A percentile compares a stretch with the other conserved stretches of the same genome.
Conservation (phyloP, 2,329 filamentous ascomycete genomes). For the Reticulascus tulasneorum region DNA sequence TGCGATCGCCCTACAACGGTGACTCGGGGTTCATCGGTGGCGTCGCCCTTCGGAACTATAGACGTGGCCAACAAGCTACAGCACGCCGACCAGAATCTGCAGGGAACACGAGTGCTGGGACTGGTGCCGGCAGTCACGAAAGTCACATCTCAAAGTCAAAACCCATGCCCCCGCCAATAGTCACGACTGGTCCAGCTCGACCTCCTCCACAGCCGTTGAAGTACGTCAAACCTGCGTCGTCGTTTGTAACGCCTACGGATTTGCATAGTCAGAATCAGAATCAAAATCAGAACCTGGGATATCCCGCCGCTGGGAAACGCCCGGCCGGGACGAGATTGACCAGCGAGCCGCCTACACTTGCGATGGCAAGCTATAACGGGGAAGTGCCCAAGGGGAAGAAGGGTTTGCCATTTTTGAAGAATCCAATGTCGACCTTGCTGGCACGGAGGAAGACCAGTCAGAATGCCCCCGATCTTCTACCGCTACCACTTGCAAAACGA, state of each 20-base stretch:
- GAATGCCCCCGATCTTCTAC: slow-evolving; percentile 37
- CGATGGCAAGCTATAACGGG: slow-evolving; percentile 23
- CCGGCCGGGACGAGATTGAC: slow-evolving; percentile 36
- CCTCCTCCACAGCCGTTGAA: slow-evolving; percentile 22
- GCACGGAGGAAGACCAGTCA: slow-evolving; percentile 54
- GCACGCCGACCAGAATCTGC: too few relatives aligned
- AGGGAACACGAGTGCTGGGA: too few relatives aligned
- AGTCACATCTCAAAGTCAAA: slow-evolving; percentile 23
- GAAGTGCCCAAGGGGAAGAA: slow-evolving; percentile 48
- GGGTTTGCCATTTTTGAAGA: slow-evolving; percentile 54
- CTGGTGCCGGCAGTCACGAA: slow-evolving; percentile 15
- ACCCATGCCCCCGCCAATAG: slow-evolving; percentile 31
- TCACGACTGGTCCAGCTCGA: slow-evolving; percentile 27
- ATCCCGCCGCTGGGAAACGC: slow-evolving; percentile 33
- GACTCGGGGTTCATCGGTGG: slow-evolving; percentile 52
- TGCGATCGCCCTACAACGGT: slow-evolving; percentile 28
- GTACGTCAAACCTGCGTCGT: slow-evolving; percentile 29
- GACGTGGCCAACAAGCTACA: slow-evolving; percentile 32
- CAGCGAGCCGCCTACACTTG: slow-evolving; percentile 29
- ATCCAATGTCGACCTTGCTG: slow-evolving; percentile 56
- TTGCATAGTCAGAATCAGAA: slow-evolving; percentile 25
- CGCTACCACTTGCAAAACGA: slow-evolving; percentile 32
- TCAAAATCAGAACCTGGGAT: slow-evolving; percentile 1
- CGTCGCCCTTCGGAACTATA: slow-evolving; percentile 48
- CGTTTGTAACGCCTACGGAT: slow-evolving; percentile 48